Percentiles rank a stretch among this genome's conserved stretches.
These are phyloP conservation scores for Colletotrichum godetiae DNA, from an alignment of 2,329 filamentous ascomycete genomes.

Conservation along the genomic window DNA sequence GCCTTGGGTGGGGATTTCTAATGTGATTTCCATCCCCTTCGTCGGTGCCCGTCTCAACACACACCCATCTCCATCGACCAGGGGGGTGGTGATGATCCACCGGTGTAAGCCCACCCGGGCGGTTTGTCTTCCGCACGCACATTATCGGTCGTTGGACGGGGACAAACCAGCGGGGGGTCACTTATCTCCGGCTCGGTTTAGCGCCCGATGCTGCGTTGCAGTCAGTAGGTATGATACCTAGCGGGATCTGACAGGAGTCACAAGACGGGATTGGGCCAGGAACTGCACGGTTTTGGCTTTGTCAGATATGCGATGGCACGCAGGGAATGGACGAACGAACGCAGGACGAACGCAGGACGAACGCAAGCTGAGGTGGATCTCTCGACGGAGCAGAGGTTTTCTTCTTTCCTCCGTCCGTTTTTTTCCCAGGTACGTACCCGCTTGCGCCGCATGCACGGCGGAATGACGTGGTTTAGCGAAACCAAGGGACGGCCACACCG, in stretches of 20 bases:
- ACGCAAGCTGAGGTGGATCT: not conserved
- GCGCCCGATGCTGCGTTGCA: not conserved
- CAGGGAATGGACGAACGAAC: slow-evolving; percentile 22
- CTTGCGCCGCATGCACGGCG: not conserved
- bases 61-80: slow-evolving; percentile 20
- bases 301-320: slow-evolving; percentile 26
- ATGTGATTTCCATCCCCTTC: slow-evolving; percentile 28
- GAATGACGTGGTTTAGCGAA: slow-evolving; percentile 24
- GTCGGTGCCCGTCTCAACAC: slow-evolving; percentile 23
- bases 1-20: slow-evolving; percentile 24
- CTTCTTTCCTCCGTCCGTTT: slow-evolving; percentile 1
- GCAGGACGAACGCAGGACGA: not conserved
- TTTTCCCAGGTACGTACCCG: slow-evolving; percentile 10
- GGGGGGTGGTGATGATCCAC: slow-evolving; percentile 20
- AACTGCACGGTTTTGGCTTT: not conserved
- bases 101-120: slow-evolving; percentile 12
- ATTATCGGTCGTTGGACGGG: slow-evolving; percentile 5
- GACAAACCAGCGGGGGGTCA: slow-evolving; percentile 2
- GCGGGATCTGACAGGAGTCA: not conserved
- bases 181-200: slow-evolving; percentile 29
- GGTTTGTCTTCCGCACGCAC: slow-evolving; percentile 26
- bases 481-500: slow-evolving; percentile 12
- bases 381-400: not conserved
- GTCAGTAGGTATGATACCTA: not conserved
- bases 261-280: not conserved